Conservation (phyloP, 1,284 basidiomycete genomes). For the Pterula multifida region DNA sequence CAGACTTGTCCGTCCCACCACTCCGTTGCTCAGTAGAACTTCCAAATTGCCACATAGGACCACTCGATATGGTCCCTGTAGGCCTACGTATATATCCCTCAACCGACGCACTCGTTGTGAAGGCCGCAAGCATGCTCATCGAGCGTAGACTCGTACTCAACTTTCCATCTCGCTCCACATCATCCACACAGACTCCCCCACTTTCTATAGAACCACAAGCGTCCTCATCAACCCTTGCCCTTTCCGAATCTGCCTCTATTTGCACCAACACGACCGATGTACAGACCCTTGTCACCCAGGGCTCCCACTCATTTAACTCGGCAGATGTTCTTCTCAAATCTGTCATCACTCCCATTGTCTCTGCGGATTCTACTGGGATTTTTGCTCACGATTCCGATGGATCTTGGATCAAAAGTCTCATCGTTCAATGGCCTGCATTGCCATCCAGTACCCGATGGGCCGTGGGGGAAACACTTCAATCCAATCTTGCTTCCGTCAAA, state of each 20-base stretch:
- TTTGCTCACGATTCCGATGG: constrained; percentile 42
- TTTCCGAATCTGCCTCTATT: neutral
- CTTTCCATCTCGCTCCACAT: constrained; percentile 13
- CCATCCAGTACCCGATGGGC: constrained; percentile 64
- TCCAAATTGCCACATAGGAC: constrained; percentile 39
- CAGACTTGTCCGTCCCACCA: constrained; percentile 17
- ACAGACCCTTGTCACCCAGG: constrained; percentile 14
- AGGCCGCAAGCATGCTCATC: constrained; percentile 38
- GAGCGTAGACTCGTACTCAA: constrained; percentile 38
- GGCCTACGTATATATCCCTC: constrained; percentile 34
- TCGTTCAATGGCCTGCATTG: constrained; percentile 58
- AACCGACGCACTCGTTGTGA: constrained; percentile 36
- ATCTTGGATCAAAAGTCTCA: constrained; percentile 49
- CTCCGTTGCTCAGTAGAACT: constrained; percentile 34
- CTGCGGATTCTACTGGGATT: constrained; percentile 41
- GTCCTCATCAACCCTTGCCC: neutral
- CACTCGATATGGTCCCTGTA: constrained; percentile 43
- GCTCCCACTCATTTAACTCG: constrained; percentile 24
- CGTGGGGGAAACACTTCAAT: constrained; percentile 61
- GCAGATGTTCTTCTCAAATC: constrained; percentile 16
- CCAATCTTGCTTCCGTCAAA: constrained; percentile 50
- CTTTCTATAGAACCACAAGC: neutral
- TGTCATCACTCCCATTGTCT: constrained; percentile 26
- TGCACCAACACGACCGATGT: neutral
- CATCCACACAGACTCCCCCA: constrained; percentile 10